These are phyloP conservation scores for Aspergillus conjunctus DNA, from an alignment of 495 filamentous ascomycete genomes.

Conservation along the genomic window DNA sequence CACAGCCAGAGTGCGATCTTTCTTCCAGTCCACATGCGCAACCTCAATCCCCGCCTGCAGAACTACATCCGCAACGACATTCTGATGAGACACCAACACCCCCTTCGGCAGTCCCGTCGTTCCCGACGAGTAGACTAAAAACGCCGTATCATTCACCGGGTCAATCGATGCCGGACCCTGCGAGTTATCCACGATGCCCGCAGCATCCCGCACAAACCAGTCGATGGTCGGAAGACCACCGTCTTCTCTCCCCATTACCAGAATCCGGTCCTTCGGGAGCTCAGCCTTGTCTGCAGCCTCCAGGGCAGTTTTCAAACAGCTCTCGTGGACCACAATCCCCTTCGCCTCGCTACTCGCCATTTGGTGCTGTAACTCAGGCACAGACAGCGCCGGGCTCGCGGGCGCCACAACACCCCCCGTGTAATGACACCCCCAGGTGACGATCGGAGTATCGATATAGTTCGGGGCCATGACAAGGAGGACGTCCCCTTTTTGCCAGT, in stretches of 20 bases:
- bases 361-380: slow-evolving; percentile 78
- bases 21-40: slow-evolving; percentile 53
- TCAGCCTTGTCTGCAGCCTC: slow-evolving; percentile 65
- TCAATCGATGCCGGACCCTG: slow-evolving; percentile 30
- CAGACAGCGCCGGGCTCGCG: slow-evolving; percentile 78
- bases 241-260: slow-evolving; percentile 30
- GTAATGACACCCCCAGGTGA: slow-evolving; percentile 77
- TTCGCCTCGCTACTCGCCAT: slow-evolving; percentile 71
- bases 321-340: slow-evolving; percentile 67
- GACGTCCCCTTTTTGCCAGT: slow-evolving; percentile 75
- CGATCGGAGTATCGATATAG: slow-evolving; percentile 61
- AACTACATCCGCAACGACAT: slow-evolving; percentile 69
- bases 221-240: not conserved
- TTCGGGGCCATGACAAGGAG: slow-evolving; percentile 67
- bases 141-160: slow-evolving; percentile 51
- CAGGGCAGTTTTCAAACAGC: slow-evolving; percentile 57
- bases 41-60: slow-evolving; percentile 57
- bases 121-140: slow-evolving; percentile 75
- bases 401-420: slow-evolving; percentile 76
- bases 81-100: slow-evolving; percentile 75
- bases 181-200: not conserved
- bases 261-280: slow-evolving; percentile 58
- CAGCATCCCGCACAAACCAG: not conserved
- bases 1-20: slow-evolving; percentile 70
- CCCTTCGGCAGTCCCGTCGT: slow-evolving; percentile 88